Conservation (phyloP, 768 basidiomycete genomes). For the Mycena belliarum region DNA sequence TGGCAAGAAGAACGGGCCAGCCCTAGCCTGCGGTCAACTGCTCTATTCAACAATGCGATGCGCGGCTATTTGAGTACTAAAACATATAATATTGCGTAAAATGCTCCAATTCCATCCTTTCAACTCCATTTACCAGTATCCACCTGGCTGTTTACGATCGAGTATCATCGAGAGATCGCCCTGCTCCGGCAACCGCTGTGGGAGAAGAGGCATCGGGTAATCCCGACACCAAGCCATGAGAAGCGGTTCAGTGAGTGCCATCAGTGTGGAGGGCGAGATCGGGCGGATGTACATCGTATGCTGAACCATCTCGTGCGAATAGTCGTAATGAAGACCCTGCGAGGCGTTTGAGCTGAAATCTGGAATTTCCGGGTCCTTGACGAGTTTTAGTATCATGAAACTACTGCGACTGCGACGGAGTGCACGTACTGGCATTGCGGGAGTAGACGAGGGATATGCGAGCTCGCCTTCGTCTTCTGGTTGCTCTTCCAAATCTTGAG, state of each 20-base stretch:
- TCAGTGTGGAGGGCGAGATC: constrained; percentile 40
- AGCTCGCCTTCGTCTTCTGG: neutral
- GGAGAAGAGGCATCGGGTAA: neutral
- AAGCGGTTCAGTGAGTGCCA: constrained; percentile 45
- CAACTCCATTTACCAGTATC: neutral
- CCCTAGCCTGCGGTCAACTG: too few species aligned
- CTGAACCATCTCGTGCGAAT: neutral
- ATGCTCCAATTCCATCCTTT: neutral
- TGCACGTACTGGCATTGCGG: neutral
- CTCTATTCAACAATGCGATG: neutral
- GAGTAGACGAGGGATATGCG: neutral
- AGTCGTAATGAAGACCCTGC: neutral
- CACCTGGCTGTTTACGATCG: too few species aligned
- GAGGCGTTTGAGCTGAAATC: constrained; percentile 3
- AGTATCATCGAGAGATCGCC: too few species aligned
- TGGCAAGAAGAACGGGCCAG: too few species aligned
- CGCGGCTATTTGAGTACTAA: neutral
- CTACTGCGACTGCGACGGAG: neutral
- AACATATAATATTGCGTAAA: neutral
- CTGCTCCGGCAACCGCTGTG: too few species aligned
- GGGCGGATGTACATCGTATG: constrained; percentile 23
- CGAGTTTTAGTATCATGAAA: neutral
- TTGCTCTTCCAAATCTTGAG: neutral
- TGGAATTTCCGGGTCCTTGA: neutral
- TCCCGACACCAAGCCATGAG: constrained; percentile 41